These are phyloP conservation scores for Cladosporium sp. DNA, from an alignment of 2,329 filamentous ascomycete species.

Conservation along the genomic window DNA sequence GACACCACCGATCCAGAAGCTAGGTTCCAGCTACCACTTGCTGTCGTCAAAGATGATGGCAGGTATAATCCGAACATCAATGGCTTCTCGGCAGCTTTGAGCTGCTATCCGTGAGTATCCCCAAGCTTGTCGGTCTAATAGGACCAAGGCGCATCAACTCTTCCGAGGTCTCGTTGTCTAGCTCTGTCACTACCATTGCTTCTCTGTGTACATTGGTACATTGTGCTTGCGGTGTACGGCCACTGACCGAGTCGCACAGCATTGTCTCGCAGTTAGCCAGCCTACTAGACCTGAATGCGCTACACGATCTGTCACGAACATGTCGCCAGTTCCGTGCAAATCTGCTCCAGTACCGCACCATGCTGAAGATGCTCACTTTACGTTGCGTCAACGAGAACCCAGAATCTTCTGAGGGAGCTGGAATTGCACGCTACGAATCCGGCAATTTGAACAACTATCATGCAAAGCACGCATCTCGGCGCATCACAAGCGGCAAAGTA, in stretches of 20 bases:
- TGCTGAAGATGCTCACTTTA: constrained; percentile 73
- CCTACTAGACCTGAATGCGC: constrained; percentile 80
- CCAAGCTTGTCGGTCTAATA: background rate
- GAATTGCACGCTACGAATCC: background rate
- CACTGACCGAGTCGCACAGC: constrained; percentile 52
- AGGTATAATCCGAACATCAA: constrained; percentile 56
- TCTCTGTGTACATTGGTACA: background rate
- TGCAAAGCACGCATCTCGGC: constrained; percentile 29
- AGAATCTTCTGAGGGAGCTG: background rate
- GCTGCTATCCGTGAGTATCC: constrained; percentile 64
- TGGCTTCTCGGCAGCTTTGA: constrained; percentile 62
- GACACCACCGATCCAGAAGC: constrained; percentile 18
- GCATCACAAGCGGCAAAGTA: constrained; percentile 65
- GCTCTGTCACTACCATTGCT: background rate
- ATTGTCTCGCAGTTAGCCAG: constrained; percentile 75
- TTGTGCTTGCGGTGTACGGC: no score
- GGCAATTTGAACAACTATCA: background rate
- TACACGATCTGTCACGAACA: constrained; percentile 79
- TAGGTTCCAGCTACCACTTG: constrained; percentile 13
- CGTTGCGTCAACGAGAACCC: constrained; percentile 72
- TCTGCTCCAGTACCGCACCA: constrained; percentile 74
- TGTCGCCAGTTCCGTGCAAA: constrained; percentile 78
- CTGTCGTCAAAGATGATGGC: constrained; percentile 27
- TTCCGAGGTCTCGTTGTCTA: background rate
- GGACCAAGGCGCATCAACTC: background rate